Conservation (phyloP, 768 basidiomycete species). For the Mycena kentingensis region DNA sequence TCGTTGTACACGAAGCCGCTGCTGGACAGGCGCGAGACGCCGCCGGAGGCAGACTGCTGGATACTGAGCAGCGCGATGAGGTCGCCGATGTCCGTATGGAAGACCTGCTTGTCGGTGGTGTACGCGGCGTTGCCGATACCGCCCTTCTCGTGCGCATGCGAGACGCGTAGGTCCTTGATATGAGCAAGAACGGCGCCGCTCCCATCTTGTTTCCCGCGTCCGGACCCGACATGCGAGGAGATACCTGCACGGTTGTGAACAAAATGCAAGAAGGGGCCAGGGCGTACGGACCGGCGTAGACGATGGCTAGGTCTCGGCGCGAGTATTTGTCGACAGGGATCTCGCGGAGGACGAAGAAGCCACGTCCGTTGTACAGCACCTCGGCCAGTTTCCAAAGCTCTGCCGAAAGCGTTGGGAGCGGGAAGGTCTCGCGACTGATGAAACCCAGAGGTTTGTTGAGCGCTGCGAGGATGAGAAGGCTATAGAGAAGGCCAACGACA, state of each 20-base stretch:
- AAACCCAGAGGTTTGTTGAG: slow-evolving; percentile 36
- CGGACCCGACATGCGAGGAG: slow-evolving; percentile 48
- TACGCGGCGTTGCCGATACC: slow-evolving; percentile 48
- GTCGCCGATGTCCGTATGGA: slow-evolving; percentile 51
- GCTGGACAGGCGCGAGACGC: slow-evolving; percentile 47
- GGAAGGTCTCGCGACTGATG: slow-evolving; percentile 42
- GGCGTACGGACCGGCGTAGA: slow-evolving; percentile 44
- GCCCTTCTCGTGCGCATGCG: slow-evolving; percentile 43
- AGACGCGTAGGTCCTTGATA: slow-evolving; percentile 48
- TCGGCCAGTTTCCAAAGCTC: slow-evolving; percentile 39
- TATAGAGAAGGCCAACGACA: not conserved
- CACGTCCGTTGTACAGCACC: slow-evolving; percentile 47
- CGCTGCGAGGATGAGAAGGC: slow-evolving; percentile 18
- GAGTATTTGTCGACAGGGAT: slow-evolving; percentile 47
- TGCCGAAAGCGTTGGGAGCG: slow-evolving; percentile 41
- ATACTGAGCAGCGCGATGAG: slow-evolving; percentile 47
- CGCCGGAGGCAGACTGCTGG: slow-evolving; percentile 45
- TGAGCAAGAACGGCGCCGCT: slow-evolving; percentile 47
- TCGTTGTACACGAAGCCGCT: slow-evolving; percentile 48
- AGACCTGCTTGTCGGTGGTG: slow-evolving; percentile 52
- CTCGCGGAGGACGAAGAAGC: slow-evolving; percentile 51
- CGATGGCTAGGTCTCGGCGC: slow-evolving; percentile 40
- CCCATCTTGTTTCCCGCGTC: slow-evolving; percentile 45
- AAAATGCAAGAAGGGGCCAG: slow-evolving; percentile 19
- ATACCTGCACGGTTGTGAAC: slow-evolving; percentile 34